Conservation (phyloP, 192 early-diverging fungal genomes). For the Podila epigama region DNA sequence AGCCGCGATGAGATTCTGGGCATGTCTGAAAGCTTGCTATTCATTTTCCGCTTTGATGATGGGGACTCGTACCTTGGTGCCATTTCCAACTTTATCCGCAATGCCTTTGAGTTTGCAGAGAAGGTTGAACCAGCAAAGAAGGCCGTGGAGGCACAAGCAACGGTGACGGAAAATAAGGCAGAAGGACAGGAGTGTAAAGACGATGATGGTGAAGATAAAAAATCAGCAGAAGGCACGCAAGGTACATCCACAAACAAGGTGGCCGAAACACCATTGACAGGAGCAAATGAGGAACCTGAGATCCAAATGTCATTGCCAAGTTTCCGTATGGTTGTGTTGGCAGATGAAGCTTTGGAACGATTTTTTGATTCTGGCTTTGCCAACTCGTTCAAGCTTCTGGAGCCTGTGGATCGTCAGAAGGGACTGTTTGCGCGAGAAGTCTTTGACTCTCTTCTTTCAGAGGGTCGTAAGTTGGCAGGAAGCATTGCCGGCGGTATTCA, state of each 20-base stretch:
- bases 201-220: background rate
- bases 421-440: conserved; percentile 61
- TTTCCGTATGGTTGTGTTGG: conserved; percentile 80
- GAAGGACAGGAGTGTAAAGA: background rate
- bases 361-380: conserved; percentile 81
- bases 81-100: conserved; percentile 67
- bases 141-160: conserved; percentile 20
- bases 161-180: background rate
- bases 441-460: conserved; percentile 63
- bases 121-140: conserved; percentile 22
- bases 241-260: conserved; percentile 11
- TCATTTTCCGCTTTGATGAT: conserved; percentile 68
- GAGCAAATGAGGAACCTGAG: conserved; percentile 20
- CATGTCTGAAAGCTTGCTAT: conserved; percentile 86
- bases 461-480: conserved; percentile 58
- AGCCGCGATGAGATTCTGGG: conserved; percentile 82
- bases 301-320: conserved; percentile 56
- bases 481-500: conserved; percentile 46
- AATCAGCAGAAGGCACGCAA: background rate
- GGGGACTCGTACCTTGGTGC: conserved; percentile 65
- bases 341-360: conserved; percentile 83
- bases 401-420: conserved; percentile 61
- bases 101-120: conserved; percentile 66
- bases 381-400: conserved; percentile 65
- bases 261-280: background rate